A percentile compares a stretch with the other conserved stretches of the same genome.
These are phyloP conservation scores for Fusarium metavorans DNA, from an alignment of 2,329 filamentous ascomycete species.

Conservation along the genomic window DNA sequence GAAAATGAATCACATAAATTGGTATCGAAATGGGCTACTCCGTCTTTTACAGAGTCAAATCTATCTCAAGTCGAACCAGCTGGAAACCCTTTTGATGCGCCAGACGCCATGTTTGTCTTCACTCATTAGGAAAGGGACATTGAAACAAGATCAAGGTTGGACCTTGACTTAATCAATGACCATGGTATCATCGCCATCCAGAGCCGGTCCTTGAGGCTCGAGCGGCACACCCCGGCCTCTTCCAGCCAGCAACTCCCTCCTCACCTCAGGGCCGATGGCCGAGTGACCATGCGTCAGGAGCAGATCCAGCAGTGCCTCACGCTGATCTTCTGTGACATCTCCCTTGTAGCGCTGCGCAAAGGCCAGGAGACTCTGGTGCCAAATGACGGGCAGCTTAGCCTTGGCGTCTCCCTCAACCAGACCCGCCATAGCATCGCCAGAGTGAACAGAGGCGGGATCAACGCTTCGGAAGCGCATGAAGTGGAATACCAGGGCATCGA, in stretches of 20 bases:
- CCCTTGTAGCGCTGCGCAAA: slow-evolving; percentile 97
- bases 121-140: slow-evolving; percentile 39
- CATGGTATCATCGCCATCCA: slow-evolving; percentile 93
- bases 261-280: slow-evolving; percentile 89
- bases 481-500: slow-evolving; percentile 95
- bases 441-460: slow-evolving; percentile 68
- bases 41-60: slow-evolving; percentile 31
- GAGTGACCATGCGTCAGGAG: slow-evolving; percentile 87
- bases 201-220: slow-evolving; percentile 65
- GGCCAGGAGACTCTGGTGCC: slow-evolving; percentile 92
- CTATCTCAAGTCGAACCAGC: slow-evolving; percentile 42
- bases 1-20: slow-evolving; percentile 29
- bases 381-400: slow-evolving; percentile 86
- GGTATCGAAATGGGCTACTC: slow-evolving; percentile 40
- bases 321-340: slow-evolving; percentile 94
- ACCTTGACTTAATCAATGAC: slow-evolving; percentile 66
- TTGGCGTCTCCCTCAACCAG: slow-evolving; percentile 61
- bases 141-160: neutral
- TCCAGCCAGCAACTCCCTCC: slow-evolving; percentile 88
- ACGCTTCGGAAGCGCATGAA: slow-evolving; percentile 88
- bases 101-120: slow-evolving; percentile 40
- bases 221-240: slow-evolving; percentile 81
- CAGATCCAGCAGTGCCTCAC: slow-evolving; percentile 90
- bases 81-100: slow-evolving; percentile 40
- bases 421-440: slow-evolving; percentile 65